Conservation (phyloP, 305 asterid species). For the Solanum hybrid region DNA sequence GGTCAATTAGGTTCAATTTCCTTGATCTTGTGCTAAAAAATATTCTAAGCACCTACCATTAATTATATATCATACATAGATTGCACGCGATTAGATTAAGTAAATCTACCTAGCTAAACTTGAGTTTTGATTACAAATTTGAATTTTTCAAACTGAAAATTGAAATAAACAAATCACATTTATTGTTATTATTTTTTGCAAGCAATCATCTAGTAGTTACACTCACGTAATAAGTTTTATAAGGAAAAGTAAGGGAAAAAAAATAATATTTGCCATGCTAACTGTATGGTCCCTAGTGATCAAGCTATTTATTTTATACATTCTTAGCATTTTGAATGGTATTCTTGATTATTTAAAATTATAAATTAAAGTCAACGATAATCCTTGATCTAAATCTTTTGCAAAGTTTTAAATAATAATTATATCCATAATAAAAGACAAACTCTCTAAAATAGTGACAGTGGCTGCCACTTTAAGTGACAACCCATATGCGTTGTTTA, state of each 20-base stretch:
- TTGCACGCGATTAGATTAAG: not conserved
- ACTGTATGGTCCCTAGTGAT: not conserved
- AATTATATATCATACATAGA: not conserved
- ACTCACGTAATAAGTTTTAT: not conserved
- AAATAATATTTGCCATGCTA: not conserved
- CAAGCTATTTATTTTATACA: not conserved
- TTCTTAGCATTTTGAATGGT: not conserved
- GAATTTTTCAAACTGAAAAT: not conserved
- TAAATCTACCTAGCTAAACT: not conserved
- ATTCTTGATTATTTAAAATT: not conserved
- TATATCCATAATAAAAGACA: not conserved
- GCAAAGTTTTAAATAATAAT: not conserved
- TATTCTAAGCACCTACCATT: constrained; percentile 1
- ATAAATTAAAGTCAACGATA: not conserved
- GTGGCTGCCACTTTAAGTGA: not conserved
- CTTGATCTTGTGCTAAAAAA: not conserved
- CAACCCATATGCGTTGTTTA: not conserved
- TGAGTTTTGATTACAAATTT: not conserved
- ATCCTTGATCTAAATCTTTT: not conserved
- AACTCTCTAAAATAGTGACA: not conserved
- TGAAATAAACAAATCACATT: not conserved
- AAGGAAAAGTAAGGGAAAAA: not conserved
- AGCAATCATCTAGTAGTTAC: not conserved
- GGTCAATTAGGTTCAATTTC: not conserved
- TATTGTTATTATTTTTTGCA: not conserved